These are phyloP conservation scores for Astrothelium subdiscretum DNA, from an alignment of 495 filamentous ascomycete species.

Conservation along the genomic window DNA sequence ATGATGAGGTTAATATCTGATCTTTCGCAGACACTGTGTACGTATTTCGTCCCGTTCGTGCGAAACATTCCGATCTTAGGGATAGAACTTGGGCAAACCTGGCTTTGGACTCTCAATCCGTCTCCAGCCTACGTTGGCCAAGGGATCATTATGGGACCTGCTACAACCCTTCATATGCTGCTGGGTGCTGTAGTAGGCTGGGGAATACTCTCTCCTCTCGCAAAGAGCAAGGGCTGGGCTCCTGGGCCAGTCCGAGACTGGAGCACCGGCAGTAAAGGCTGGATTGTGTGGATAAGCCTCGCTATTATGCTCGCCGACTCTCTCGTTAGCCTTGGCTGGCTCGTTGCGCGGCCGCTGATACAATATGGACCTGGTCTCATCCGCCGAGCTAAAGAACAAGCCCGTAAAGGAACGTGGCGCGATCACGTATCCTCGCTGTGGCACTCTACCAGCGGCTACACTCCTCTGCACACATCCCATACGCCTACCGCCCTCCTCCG, in stretches of 20 bases:
- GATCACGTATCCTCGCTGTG: conserved; percentile 5
- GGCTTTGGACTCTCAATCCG: conserved; percentile 95
- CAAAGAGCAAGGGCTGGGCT: conserved; percentile 78
- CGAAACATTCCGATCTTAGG: conserved; percentile 81
- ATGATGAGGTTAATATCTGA: conserved; percentile 3
- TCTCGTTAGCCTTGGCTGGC: conserved; percentile 72
- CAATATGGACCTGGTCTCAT: conserved; percentile 21
- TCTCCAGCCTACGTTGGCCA: conserved; percentile 88
- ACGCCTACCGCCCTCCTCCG: not conserved
- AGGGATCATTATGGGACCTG: conserved; percentile 78
- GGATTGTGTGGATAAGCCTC: conserved; percentile 93
- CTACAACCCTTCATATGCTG: conserved; percentile 91
- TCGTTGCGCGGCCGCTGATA: conserved; percentile 54
- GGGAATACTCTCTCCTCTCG: conserved; percentile 81
- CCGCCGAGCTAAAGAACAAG: conserved; percentile 19
- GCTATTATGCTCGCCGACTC: conserved; percentile 96
- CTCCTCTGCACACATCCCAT: conserved; percentile 14
- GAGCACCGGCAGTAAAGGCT: conserved; percentile 86
- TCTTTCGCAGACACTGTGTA: conserved; percentile 56
- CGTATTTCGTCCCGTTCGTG: conserved; percentile 82
- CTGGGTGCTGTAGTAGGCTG: conserved; percentile 83
- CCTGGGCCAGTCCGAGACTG: conserved; percentile 77
- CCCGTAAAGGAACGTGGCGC: conserved; percentile 16
- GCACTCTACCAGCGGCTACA: conserved; percentile 20
- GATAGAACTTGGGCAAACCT: conserved; percentile 54